Percentiles rank a stretch among this genome's conserved stretches.
These are phyloP conservation scores for Blastocystis sp. DNA, from an alignment of 352 stramenopile species.

Conservation along the genomic window DNA sequence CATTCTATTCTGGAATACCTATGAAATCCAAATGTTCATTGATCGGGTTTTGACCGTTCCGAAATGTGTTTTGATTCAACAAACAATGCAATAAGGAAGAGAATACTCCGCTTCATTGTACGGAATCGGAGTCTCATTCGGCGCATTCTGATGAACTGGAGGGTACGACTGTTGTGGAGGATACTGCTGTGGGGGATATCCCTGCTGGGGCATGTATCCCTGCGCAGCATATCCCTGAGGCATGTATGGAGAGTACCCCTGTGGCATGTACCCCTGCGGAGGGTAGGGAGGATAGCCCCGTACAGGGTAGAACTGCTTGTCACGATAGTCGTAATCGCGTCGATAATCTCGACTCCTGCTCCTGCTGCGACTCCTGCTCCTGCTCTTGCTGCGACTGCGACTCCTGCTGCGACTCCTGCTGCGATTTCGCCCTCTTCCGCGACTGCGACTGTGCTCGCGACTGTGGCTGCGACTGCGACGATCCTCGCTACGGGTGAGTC, in stretches of 20 bases:
- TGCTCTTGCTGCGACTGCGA: background rate
- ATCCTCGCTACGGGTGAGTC: background rate
- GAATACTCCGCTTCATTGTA: background rate
- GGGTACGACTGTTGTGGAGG: background rate
- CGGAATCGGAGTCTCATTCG: background rate
- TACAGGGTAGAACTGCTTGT: background rate
- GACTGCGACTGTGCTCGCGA: background rate
- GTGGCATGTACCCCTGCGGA: background rate
- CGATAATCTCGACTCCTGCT: background rate
- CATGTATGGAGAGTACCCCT: background rate
- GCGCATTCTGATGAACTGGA: background rate
- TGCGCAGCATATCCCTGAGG: background rate
- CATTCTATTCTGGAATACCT: background rate
- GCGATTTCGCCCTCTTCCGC: background rate
- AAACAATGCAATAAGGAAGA: constrained; percentile 18
- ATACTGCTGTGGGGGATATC: background rate
- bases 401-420: background rate
- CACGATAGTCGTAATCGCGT: background rate
- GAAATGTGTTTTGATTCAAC: background rate
- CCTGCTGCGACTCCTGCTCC: background rate
- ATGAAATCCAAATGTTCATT: background rate
- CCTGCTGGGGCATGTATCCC: background rate
- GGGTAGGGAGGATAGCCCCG: background rate
- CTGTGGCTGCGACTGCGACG: background rate
- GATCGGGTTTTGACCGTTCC: constrained; percentile 35